Percentiles rank a stretch among this genome's conserved stretches.
These are phyloP conservation scores for Graphilbum ipis-grandicollis DNA, from an alignment of 2,329 filamentous ascomycete species.

Conservation along the genomic window DNA sequence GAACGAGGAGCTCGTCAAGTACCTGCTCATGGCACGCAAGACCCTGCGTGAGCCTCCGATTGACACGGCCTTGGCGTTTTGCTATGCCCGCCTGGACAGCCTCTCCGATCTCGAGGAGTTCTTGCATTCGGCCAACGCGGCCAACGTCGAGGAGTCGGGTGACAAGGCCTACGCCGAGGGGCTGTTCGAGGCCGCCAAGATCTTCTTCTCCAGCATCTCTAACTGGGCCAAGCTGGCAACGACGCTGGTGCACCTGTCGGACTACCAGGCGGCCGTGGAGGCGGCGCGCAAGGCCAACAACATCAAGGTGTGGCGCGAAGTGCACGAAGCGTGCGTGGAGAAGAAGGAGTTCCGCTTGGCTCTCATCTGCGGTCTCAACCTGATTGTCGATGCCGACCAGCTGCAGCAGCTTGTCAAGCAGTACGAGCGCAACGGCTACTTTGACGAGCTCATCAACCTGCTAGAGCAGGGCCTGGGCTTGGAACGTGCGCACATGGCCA, in stretches of 20 bases:
- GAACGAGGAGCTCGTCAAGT: constrained; percentile 95
- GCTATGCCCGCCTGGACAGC: constrained; percentile 80
- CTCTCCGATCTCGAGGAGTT: constrained; percentile 92
- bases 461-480: constrained; percentile 90
- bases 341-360: constrained; percentile 99
- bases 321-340: constrained; percentile 84
- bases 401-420: constrained; percentile 84
- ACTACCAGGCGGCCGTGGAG: constrained; percentile 95
- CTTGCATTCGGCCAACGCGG: constrained; percentile 80
- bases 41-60: constrained; percentile 85
- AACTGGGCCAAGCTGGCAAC: constrained; percentile 99
- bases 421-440: constrained; percentile 94
- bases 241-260: constrained; percentile 87
- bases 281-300: constrained; percentile 97
- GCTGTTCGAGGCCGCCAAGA: constrained; percentile 90
- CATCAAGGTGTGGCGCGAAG: constrained; percentile 98
- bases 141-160: constrained; percentile 88
- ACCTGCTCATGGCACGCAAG: constrained; percentile 91
- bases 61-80: constrained; percentile 87
- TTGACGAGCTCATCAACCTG: constrained; percentile 88
- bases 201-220: constrained; percentile 95
- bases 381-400: constrained; percentile 95
- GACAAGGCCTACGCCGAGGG: constrained; percentile 96
- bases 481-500: constrained; percentile 85
- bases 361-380: constrained; percentile 95